Percentiles rank a stretch among this genome's conserved stretches.
Conservation (phyloP, 495 filamentous ascomycete species). For the Alectoria sarmentosa region DNA sequence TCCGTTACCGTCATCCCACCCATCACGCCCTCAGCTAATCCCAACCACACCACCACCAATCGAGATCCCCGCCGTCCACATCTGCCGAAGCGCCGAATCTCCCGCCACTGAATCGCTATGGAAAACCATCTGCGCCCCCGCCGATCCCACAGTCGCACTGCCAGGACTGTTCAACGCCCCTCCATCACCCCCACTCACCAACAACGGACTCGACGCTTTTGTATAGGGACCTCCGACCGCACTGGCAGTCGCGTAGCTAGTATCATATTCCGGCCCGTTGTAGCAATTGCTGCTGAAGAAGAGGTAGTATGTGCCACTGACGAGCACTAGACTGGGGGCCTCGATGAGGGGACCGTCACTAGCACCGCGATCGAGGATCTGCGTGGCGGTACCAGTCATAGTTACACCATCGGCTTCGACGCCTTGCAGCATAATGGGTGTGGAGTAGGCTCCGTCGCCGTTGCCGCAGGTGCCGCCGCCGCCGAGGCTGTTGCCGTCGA, state of each 20-base stretch:
- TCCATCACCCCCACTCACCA: conserved; percentile 36
- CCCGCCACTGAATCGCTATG: conserved; percentile 38
- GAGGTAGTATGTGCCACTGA: conserved; percentile 46
- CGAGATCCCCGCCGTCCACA: conserved; percentile 34
- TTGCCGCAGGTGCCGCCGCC: conserved; percentile 45
- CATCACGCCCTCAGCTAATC: conserved; percentile 1
- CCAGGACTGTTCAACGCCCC: conserved; percentile 41
- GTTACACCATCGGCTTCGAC: conserved; percentile 45
- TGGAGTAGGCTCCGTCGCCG: conserved; percentile 35
- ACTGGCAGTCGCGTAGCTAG: conserved; percentile 44
- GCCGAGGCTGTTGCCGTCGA: conserved; percentile 50
- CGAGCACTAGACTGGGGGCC: conserved; percentile 45
- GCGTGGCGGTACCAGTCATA: conserved; percentile 34
- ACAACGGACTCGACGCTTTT: conserved; percentile 32
- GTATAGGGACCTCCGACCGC: conserved; percentile 40
- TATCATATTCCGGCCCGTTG: conserved; percentile 41
- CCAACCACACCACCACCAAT: conserved; percentile 29
- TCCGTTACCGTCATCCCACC: background rate
- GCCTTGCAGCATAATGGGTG: conserved; percentile 50
- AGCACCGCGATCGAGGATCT: conserved; percentile 42
- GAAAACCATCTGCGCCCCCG: conserved; percentile 39
- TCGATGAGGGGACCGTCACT: conserved; percentile 50
- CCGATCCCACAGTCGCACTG: conserved; percentile 37
- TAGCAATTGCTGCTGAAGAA: conserved; percentile 52
- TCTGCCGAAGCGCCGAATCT: conserved; percentile 33